Evolutionary conservation across 768 basidiomycete species (phyloP), one percentile per base, ranked within the genome.

Genomic region (button mushroom (Agaricus bisporus)): DNA sequence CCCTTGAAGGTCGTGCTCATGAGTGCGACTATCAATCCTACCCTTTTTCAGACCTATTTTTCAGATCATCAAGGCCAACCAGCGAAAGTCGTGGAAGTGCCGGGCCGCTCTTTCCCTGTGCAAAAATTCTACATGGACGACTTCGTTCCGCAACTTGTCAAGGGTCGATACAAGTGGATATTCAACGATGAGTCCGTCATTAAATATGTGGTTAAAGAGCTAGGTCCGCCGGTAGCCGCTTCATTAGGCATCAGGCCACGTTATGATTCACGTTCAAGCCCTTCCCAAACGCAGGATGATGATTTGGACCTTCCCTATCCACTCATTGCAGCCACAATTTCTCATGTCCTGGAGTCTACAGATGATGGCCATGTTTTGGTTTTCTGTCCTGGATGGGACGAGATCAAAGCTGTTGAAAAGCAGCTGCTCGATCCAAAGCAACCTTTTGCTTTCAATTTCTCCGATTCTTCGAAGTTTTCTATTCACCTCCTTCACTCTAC

Each of bases 11-110:
- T 98, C 58, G 70, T 97, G 41, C 79, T 98, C 52, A 97, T 98
- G 94, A 95, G 91, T 63, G 95, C 95, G 8, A 98, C 95, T 41
- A 91, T 98, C 64, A 91, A 97, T 61, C 88, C 94, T 8, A 80
- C 80, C 0, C 76, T 95, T 22, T 98, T 97, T 79, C 86, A 89
- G 63, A 71, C 78, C 10, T 98, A 98, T 71, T 98, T 98, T 73
- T 71, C 74, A 7, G 81, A 87, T 61, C 72, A 78, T 15, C 56
- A 68, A 0, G 83, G 82, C 18, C 63, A 70, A 12, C 83, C 80
- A 2, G 88, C 91, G 0, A 74, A 78, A 17, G 80, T 90, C 14
- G 77, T 92, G 36, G 86, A 91, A 55, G 74, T 97, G 29, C 91
- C 93, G n/a, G 95, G 95, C 47, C 85, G 95, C 37, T 86, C 90